Conservation (phyloP, 2,329 filamentous ascomycete genomes). For the Metarhizium robertsii region DNA sequence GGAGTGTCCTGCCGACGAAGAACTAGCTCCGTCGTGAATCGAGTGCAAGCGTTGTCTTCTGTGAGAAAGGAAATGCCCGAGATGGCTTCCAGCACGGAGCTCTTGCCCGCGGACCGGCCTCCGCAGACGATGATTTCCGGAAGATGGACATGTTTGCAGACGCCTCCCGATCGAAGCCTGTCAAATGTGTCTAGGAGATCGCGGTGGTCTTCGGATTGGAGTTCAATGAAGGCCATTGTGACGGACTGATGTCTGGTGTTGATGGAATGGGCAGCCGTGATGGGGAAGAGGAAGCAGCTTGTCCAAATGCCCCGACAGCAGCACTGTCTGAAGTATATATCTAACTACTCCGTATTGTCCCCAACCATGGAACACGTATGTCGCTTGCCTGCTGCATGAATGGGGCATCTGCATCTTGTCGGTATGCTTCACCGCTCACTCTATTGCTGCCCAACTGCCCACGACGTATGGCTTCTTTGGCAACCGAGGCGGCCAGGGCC, state of each 20-base stretch:
- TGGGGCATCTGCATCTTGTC: background rate
- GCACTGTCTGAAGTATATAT: too few species aligned
- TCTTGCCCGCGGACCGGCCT: slow-evolving; percentile 55
- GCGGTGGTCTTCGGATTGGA: slow-evolving; percentile 8
- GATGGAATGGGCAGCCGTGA: background rate
- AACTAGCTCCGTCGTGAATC: slow-evolving; percentile 53
- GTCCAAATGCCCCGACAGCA: too few species aligned
- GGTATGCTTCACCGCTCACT: background rate
- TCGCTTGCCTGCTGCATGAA: background rate
- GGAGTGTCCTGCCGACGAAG: slow-evolving; percentile 33
- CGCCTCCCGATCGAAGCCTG: slow-evolving; percentile 8
- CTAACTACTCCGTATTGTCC: too few species aligned
- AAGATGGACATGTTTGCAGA: slow-evolving; percentile 22
- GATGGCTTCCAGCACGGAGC: slow-evolving; percentile 55
- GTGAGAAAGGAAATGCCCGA: slow-evolving; percentile 51
- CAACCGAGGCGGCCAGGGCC: too few species aligned
- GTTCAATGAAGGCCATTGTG: slow-evolving; percentile 5
- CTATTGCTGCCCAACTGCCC: background rate
- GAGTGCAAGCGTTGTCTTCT: slow-evolving; percentile 50
- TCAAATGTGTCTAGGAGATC: slow-evolving; percentile 12
- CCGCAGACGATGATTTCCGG: slow-evolving; percentile 49
- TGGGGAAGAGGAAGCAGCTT: background rate
- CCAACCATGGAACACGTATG: background rate
- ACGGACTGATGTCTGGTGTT: background rate
- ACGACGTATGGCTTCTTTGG: too few species aligned